phyloP scores from a whole-genome alignment of 805 yeast genomes.

The Peterozyma xylosa region DNA sequence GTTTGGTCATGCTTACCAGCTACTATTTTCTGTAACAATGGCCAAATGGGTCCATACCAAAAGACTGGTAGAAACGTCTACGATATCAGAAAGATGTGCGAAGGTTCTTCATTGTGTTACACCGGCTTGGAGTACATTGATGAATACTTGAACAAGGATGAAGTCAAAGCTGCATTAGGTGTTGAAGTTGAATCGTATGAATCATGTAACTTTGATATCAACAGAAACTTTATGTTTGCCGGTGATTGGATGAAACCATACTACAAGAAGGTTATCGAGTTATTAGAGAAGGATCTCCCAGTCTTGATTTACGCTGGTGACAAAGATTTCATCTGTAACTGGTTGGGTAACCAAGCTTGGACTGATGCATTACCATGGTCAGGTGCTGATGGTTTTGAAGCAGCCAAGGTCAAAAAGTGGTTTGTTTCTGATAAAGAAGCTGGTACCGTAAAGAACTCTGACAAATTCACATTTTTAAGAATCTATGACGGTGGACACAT shows the following conservation, averaged over 20 bases:
- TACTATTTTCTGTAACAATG: conserved; percentile 53
- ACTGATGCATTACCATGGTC: conserved; percentile 62
- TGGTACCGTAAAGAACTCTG: conserved; percentile 72
- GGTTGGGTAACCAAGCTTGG: conserved; percentile 90
- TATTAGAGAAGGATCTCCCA: conserved; percentile 64
- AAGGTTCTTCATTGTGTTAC: conserved; percentile 47
- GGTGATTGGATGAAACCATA: conserved; percentile 69
- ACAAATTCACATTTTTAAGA: conserved; percentile 69
- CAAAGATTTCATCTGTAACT: conserved; percentile 86
- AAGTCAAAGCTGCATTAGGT: conserved; percentile 49
- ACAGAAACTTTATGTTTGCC: conserved; percentile 40
- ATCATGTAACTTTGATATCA: conserved; percentile 44
- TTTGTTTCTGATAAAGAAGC: conserved; percentile 29
- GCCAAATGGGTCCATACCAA: conserved; percentile 50
- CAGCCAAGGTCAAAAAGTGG: conserved; percentile 17
- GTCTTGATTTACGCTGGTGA: conserved; percentile 92
- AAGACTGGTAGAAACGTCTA: conserved; percentile 56
- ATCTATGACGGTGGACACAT: conserved; percentile 83
- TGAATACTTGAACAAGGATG: conserved; percentile 43
- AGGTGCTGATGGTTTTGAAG: conserved; percentile 38
- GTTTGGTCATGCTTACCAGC: conserved; percentile 60
- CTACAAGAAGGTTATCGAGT: conserved; percentile 45
- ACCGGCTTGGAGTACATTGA: conserved; percentile 39
- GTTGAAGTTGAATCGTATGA: conserved; percentile 43
- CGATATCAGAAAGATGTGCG: conserved; percentile 52